These are phyloP conservation scores for Lasiosphaeris hirsuta DNA, from an alignment of 495 filamentous ascomycete genomes.

Conservation along the genomic window DNA sequence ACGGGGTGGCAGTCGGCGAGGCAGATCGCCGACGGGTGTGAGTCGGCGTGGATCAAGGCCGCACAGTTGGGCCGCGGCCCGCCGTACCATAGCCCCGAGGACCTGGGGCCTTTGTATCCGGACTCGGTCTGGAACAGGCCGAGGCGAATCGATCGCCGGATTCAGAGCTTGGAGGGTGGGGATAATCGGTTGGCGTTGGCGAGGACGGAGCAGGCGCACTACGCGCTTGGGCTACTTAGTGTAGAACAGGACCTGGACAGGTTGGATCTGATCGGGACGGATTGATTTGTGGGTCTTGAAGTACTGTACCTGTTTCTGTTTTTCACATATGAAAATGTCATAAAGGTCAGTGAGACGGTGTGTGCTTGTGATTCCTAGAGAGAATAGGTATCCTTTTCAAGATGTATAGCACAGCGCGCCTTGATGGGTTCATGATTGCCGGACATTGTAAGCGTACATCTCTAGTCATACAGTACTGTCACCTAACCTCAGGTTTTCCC, in stretches of 20 bases:
- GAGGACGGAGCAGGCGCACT: conserved; percentile 48
- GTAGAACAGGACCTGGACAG: conserved; percentile 51
- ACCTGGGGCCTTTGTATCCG: conserved; percentile 30
- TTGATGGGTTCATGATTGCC: too few relatives aligned
- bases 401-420: too few relatives aligned
- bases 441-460: neutral
- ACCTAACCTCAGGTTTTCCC: too few relatives aligned
- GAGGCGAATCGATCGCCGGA: conserved; percentile 39
- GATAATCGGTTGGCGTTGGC: conserved; percentile 42
- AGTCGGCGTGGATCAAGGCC: conserved; percentile 73
- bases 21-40: conserved; percentile 78
- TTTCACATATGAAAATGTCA: too few relatives aligned
- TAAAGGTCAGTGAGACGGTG: too few relatives aligned
- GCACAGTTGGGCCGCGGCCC: conserved; percentile 71
- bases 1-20: conserved; percentile 84
- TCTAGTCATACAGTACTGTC: neutral
- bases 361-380: too few relatives aligned
- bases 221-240: conserved; percentile 50
- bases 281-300: neutral
- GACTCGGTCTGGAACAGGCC: conserved; percentile 41
- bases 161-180: conserved; percentile 34
- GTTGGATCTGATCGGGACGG: conserved; percentile 36
- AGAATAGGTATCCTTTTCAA: too few relatives aligned
- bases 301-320: neutral
- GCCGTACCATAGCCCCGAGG: conserved; percentile 57